phyloP scores from a whole-genome alignment of 345 rosid genomes.

The Passiflora organensis region DNA sequence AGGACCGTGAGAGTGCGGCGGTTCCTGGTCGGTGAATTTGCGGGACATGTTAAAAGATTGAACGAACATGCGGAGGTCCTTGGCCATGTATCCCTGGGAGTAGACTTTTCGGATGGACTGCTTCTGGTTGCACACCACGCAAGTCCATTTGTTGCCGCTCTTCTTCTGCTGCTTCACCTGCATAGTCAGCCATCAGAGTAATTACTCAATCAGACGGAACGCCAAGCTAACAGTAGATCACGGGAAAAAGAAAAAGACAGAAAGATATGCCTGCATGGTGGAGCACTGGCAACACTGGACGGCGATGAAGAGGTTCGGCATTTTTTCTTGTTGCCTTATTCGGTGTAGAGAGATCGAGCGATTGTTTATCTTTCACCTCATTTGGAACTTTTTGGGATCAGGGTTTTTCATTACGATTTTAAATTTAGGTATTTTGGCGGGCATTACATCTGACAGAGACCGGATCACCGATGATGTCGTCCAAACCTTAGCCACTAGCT shows the following conservation, averaged over 20 bases:
- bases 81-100: conserved; percentile 61
- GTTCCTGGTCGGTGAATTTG: conserved; percentile 26
- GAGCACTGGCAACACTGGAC: conserved; percentile 79
- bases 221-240: too few species aligned
- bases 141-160: conserved; percentile 61
- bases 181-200: too few species aligned
- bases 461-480: too few species aligned
- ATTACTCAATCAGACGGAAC: too few species aligned
- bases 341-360: too few species aligned
- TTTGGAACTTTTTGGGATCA: too few species aligned
- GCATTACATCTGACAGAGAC: too few species aligned
- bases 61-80: conserved; percentile 66
- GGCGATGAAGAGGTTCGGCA: conserved; percentile 54
- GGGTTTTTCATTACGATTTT: too few species aligned
- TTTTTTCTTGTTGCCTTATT: neutral
- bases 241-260: too few species aligned
- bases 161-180: conserved; percentile 92
- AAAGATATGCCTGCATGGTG: conserved; percentile 65
- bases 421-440: too few species aligned
- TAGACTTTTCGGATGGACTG: conserved; percentile 66
- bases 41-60: conserved; percentile 80
- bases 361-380: too few species aligned
- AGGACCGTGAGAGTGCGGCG: neutral
- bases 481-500: too few species aligned
- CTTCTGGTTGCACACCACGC: conserved; percentile 79